These are phyloP conservation scores for Endoconidiophora laricicola DNA, from an alignment of 2,329 filamentous ascomycete genomes.

Conservation along the genomic window DNA sequence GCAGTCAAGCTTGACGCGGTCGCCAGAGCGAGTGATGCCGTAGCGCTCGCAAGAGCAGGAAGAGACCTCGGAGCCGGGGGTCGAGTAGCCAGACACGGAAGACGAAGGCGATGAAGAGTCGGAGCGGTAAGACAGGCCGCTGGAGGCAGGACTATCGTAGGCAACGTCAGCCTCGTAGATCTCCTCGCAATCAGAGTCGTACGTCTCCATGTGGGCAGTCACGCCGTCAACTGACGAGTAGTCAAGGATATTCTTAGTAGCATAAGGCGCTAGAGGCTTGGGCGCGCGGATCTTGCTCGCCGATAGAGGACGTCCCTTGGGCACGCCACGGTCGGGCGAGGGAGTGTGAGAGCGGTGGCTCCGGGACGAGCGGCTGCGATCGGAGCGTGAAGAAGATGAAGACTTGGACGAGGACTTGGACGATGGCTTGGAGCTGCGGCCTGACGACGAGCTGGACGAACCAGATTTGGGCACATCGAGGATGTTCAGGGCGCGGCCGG, in stretches of 20 bases:
- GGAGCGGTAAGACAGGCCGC: slow-evolving; percentile 53
- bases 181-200: slow-evolving; percentile 26
- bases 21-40: slow-evolving; percentile 83
- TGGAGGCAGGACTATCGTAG: slow-evolving; percentile 48
- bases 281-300: slow-evolving; percentile 81
- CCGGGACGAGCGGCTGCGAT: slow-evolving; percentile 23
- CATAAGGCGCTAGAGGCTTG: slow-evolving; percentile 74
- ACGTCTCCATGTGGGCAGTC: slow-evolving; percentile 52
- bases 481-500: slow-evolving; percentile 91
- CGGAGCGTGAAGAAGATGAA: slow-evolving; percentile 24
- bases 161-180: slow-evolving; percentile 33
- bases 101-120: slow-evolving; percentile 60
- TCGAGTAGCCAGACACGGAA: slow-evolving; percentile 62
- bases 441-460: slow-evolving; percentile 27
- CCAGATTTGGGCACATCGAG: slow-evolving; percentile 60
- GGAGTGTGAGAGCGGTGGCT: slow-evolving; percentile 29
- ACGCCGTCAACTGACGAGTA: slow-evolving; percentile 64
- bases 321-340: slow-evolving; percentile 47
- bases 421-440: slow-evolving; percentile 28
- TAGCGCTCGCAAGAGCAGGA: slow-evolving; percentile 90
- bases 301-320: slow-evolving; percentile 78
- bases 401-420: slow-evolving; percentile 26
- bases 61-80: slow-evolving; percentile 56
- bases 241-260: slow-evolving; percentile 70
- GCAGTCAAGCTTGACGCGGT: slow-evolving; percentile 92